phyloP scores from a whole-genome alignment of 1,284 basidiomycete genomes.

The Phylloporus gajari region DNA sequence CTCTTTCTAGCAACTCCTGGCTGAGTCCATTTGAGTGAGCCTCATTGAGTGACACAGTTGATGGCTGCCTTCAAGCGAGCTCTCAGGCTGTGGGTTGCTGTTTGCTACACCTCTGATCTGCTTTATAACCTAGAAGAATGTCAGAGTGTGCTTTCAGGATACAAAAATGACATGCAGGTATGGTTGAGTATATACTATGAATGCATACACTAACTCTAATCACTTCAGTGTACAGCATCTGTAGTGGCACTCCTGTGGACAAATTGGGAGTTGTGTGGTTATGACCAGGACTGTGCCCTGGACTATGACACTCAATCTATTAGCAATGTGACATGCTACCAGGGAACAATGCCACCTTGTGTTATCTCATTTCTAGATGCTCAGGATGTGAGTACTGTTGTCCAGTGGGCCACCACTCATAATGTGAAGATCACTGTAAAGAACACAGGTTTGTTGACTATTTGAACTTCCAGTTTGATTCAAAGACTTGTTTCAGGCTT shows the following conservation, averaged over 20 bases:
- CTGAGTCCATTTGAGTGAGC: slow-evolving; percentile 19
- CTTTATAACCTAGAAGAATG: slow-evolving; percentile 25
- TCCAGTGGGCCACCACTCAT: slow-evolving; percentile 34
- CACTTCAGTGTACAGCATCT: slow-evolving; percentile 25
- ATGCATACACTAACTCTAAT: background rate
- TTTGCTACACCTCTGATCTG: slow-evolving; percentile 29
- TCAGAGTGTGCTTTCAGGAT: slow-evolving; percentile 22
- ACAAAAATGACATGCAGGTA: slow-evolving; percentile 26
- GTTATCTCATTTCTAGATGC: slow-evolving; percentile 30
- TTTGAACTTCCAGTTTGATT: background rate
- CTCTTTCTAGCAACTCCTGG: slow-evolving; percentile 18
- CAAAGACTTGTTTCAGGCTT: slow-evolving; percentile 19
- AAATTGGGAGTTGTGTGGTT: slow-evolving; percentile 38
- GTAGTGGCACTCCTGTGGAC: slow-evolving; percentile 32
- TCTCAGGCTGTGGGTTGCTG: slow-evolving; percentile 32
- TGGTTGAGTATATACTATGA: background rate
- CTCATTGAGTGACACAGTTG: slow-evolving; percentile 25
- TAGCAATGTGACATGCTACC: slow-evolving; percentile 19
- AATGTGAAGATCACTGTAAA: slow-evolving; percentile 36
- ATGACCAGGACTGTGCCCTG: slow-evolving; percentile 27
- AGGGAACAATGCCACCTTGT: slow-evolving; percentile 35
- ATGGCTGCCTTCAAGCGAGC: slow-evolving; percentile 31
- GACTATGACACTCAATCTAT: slow-evolving; percentile 31
- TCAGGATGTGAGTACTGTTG: slow-evolving; percentile 30
- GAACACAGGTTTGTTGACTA: slow-evolving; percentile 31